These are phyloP conservation scores for Neurospora crassa DNA, from an alignment of 2,329 filamentous ascomycete genomes.

Conservation along the genomic window DNA sequence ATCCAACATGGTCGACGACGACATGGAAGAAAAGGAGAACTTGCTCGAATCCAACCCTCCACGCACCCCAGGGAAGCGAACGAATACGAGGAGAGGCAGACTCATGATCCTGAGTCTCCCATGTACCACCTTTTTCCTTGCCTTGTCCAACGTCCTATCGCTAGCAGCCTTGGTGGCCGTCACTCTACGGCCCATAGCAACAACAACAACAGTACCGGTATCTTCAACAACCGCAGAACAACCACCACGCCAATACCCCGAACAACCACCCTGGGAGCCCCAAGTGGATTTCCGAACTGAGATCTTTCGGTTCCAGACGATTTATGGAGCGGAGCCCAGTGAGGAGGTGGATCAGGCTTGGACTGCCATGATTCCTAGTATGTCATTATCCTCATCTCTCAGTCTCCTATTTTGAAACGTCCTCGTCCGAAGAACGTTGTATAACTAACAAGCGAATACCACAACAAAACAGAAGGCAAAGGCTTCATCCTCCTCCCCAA, in stretches of 20 bases:
- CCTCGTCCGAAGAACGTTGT: not conserved
- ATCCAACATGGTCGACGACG: not conserved
- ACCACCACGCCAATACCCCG: not conserved
- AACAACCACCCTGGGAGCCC: not conserved
- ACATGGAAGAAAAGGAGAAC: not conserved
- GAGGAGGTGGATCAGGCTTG: not conserved
- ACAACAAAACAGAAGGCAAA: not conserved
- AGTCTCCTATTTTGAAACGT: no score
- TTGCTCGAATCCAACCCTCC: not conserved
- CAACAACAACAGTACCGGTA: not conserved
- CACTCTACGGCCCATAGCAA: not conserved
- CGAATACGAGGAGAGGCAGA: no score
- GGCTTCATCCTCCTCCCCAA: not conserved
- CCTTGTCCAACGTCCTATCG: not conserved
- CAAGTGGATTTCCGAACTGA: not conserved
- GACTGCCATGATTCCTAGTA: conserved; percentile 3
- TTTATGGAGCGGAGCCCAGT: not conserved
- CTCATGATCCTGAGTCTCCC: not conserved
- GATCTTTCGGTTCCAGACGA: conserved; percentile 1
- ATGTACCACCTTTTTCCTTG: not conserved
- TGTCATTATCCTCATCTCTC: not conserved
- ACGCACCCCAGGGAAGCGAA: no score
- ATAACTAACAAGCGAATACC: not conserved
- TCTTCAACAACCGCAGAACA: not conserved
- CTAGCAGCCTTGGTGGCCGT: not conserved